Base-by-base conservation (phyloP, 1,139 yeast genomes). In the Zygoascus hellenicus region DNA sequence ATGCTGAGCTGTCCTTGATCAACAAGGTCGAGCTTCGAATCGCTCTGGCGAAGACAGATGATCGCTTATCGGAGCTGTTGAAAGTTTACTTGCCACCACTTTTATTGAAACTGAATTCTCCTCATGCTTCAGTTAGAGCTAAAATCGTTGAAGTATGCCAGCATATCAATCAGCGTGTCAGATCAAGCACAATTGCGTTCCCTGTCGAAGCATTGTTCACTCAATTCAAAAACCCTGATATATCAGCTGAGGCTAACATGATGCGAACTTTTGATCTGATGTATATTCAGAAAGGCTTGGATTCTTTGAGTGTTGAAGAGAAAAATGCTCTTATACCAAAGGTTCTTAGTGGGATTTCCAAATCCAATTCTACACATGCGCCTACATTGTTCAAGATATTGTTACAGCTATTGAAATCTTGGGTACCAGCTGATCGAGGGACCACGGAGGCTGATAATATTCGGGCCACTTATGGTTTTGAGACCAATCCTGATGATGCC, bases 31-130 rank as follows among this genome's bases (percentile, higher is more conserved):
- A 92, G 65, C 76, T 92, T 43, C 72, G 90, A 45, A 73, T 92
- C 38, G 94, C 95, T 0, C 68, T 92, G 43, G 89, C 97, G 0
- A 78, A 77, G 47, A 71, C 80, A 1, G 86, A 83, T 48, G 71
- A 66, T 2, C 84, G 83, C 58, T 75, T 89, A 47, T 82, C 85
- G 58, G 63, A 73, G 6, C 68, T 83, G 10, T 63, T 92, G 37
- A 72, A 73, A 15, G 64, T 78, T 1, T 92, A 85, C 60, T 70
- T 92, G 42, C 74, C 89, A 2, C 97, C 98, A 1, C 63, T 90
- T 35, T 66, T 92, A 34, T 69, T 90, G 51, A 92, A 92, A 61
- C 72, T 90, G 50, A 78, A 83, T 3, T 88, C 97, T 34, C 77
- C 82, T 2, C 77, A 85, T 62, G 69, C 72, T 0, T 68, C 76